phyloP scores from a whole-genome alignment of 2,329 filamentous ascomycete species.

The Sporothrix euskadiensis region DNA sequence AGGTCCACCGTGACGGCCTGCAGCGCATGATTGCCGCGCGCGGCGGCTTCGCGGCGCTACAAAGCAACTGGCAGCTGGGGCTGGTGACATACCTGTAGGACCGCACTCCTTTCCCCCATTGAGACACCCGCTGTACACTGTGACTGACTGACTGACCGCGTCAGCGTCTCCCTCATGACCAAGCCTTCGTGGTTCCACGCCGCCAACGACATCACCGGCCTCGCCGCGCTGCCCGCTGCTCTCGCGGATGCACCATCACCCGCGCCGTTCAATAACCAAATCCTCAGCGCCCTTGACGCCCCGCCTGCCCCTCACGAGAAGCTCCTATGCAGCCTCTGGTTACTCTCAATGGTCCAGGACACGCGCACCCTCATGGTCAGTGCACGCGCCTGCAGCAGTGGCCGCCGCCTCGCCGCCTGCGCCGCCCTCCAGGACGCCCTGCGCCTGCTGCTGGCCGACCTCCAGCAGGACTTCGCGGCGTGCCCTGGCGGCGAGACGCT shows the following conservation, averaged over 20 bases:
- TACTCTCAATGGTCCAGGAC: constrained; percentile 28
- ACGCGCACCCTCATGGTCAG: constrained; percentile 26
- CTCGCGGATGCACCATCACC: constrained; percentile 5
- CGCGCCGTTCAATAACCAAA: neutral
- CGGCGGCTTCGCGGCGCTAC: constrained; percentile 16
- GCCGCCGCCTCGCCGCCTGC: neutral
- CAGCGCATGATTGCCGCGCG: constrained; percentile 23
- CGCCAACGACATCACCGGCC: constrained; percentile 25
- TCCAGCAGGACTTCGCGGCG: neutral
- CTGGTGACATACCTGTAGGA: constrained; percentile 20
- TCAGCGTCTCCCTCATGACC: constrained; percentile 24
- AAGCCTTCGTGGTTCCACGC: constrained; percentile 25
- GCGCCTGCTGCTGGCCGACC: constrained; percentile 10
- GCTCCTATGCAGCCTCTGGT: constrained; percentile 27
- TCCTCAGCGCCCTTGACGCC: neutral
- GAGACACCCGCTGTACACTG: neutral
- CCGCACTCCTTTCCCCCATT: neutral
- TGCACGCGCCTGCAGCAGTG: neutral
- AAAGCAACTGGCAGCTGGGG: constrained; percentile 23
- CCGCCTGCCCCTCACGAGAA: neutral
- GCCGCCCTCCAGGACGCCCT: neutral
- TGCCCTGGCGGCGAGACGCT: neutral
- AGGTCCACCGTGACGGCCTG: constrained; percentile 22
- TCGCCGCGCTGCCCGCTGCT: constrained; percentile 17
- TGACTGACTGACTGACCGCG: neutral